phyloP scores from a whole-genome alignment of 345 rosid genomes.

The Aurinia saxatilis region DNA sequence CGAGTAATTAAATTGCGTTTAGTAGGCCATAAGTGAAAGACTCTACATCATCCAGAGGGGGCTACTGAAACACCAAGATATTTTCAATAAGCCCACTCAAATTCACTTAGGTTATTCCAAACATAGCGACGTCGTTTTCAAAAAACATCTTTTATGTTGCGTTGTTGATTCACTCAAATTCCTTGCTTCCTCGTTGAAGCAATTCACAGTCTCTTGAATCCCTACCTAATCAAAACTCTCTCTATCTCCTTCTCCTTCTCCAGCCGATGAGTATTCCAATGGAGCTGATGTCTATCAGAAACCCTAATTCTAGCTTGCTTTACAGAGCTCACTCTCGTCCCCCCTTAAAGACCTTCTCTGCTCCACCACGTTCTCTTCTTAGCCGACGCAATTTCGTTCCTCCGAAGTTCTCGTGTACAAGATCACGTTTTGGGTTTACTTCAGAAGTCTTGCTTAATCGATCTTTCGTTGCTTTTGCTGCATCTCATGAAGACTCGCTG shows the following conservation, averaged over 20 bases:
- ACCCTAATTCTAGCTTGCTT: constrained; percentile 27
- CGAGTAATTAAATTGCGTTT: too few species aligned
- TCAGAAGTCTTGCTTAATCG: constrained; percentile 19
- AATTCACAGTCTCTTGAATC: constrained; percentile 5
- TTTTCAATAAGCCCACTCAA: neutral
- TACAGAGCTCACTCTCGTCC: constrained; percentile 19
- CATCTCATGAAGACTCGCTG: constrained; percentile 66
- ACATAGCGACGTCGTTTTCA: constrained; percentile 19
- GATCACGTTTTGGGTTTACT: constrained; percentile 28
- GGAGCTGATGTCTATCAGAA: constrained; percentile 35
- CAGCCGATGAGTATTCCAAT: constrained; percentile 24
- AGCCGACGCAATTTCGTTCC: constrained; percentile 13
- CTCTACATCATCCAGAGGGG: neutral
- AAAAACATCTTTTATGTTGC: neutral
- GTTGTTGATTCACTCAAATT: constrained; percentile 11
- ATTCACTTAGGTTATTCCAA: neutral
- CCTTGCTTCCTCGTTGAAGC: constrained; percentile 24
- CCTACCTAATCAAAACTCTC: neutral
- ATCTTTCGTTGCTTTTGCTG: constrained; percentile 40
- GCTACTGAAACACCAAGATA: neutral
- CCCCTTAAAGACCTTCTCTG: constrained; percentile 5
- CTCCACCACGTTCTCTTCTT: constrained; percentile 21
- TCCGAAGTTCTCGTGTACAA: constrained; percentile 17
- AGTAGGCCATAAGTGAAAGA: too few species aligned
- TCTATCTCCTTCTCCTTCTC: neutral